Conservation (phyloP, 768 basidiomycete genomes). For the Rhizopogon roseolus region DNA sequence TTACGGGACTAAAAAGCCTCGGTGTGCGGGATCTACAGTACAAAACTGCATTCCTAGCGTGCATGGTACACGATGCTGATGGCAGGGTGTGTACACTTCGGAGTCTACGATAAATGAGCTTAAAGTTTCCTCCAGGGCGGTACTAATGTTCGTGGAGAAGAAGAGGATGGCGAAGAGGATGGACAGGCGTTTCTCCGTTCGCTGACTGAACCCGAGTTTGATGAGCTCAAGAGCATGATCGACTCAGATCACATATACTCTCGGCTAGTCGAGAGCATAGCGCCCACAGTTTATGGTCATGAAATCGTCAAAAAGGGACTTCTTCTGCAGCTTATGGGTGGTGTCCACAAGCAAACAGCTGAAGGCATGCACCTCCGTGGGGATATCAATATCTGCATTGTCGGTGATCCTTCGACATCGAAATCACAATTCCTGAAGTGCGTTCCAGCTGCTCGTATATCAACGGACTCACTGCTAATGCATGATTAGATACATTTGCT, state of each 20-base stretch:
- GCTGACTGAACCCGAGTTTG: slow-evolving; percentile 90
- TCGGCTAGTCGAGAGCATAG: slow-evolving; percentile 89
- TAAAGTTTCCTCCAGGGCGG: slow-evolving; percentile 46
- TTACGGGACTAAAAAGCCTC: slow-evolving; percentile 89
- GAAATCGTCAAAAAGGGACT: slow-evolving; percentile 99
- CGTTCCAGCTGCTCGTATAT: slow-evolving; percentile 20
- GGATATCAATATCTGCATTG: slow-evolving; percentile 97
- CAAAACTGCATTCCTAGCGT: slow-evolving; percentile 97
- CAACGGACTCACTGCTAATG: not conserved
- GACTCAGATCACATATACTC: slow-evolving; percentile 93
- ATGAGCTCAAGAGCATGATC: slow-evolving; percentile 93
- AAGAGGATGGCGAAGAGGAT: slow-evolving; percentile 71
- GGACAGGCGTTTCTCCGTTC: slow-evolving; percentile 84
- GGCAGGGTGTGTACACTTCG: slow-evolving; percentile 58
- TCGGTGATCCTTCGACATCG: slow-evolving; percentile 96
- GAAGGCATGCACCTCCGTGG: slow-evolving; percentile 99
- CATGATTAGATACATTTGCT: slow-evolving; percentile 81
- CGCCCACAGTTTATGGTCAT: slow-evolving; percentile 97
- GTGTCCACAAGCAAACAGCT: slow-evolving; percentile 92
- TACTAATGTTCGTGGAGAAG: slow-evolving; percentile 88
- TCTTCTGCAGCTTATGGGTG: slow-evolving; percentile 94
- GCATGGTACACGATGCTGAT: slow-evolving; percentile 94
- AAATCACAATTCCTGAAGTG: slow-evolving; percentile 99
- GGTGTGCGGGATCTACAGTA: slow-evolving; percentile 96
- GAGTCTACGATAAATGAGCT: not conserved